Conservation (phyloP, 2,329 filamentous ascomycete genomes). For the Simplicillium aogashimaense region DNA sequence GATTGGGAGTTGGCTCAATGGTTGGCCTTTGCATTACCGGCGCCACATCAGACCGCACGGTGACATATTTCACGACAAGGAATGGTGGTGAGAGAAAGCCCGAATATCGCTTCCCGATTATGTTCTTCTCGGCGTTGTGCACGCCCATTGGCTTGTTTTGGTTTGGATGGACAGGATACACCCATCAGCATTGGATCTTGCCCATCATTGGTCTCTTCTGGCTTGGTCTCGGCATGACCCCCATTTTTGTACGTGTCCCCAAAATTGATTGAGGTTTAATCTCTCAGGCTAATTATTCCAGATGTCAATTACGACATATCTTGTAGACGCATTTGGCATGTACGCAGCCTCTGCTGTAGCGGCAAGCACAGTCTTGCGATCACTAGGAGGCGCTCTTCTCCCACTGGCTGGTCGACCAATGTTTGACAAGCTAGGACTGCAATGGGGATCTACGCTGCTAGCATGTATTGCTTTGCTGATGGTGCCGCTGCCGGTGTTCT, state of each 20-base stretch:
- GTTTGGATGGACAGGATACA: conserved; percentile 13
- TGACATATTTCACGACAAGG: conserved; percentile 9
- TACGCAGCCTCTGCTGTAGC: conserved; percentile 30
- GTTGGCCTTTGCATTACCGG: conserved; percentile 33
- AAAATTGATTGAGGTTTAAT: conserved; percentile 29
- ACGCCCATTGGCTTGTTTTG: conserved; percentile 25
- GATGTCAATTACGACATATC: conserved; percentile 25
- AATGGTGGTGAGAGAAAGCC: background rate
- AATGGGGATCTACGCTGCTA: conserved; percentile 32
- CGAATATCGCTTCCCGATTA: conserved; percentile 1
- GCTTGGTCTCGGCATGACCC: conserved; percentile 33
- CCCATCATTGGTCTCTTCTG: conserved; percentile 27
- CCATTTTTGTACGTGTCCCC: conserved; percentile 32
- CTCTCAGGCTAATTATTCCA: conserved; percentile 15
- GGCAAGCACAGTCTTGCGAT: conserved; percentile 25
- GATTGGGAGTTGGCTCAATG: conserved; percentile 31
- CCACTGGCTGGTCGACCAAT: conserved; percentile 27
- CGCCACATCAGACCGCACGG: conserved; percentile 15
- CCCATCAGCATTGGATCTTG: conserved; percentile 14
- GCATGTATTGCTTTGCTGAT: conserved; percentile 26
- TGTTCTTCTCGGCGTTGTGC: conserved; percentile 1
- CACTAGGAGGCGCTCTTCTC: conserved; percentile 25
- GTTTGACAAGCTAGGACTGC: conserved; percentile 26
- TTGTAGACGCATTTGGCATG: conserved; percentile 41
- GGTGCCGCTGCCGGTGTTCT: conserved; percentile 25